These are phyloP conservation scores for Dorcoceras hygrometricum DNA, from an alignment of 257 asterid genomes.

Conservation along the genomic window DNA sequence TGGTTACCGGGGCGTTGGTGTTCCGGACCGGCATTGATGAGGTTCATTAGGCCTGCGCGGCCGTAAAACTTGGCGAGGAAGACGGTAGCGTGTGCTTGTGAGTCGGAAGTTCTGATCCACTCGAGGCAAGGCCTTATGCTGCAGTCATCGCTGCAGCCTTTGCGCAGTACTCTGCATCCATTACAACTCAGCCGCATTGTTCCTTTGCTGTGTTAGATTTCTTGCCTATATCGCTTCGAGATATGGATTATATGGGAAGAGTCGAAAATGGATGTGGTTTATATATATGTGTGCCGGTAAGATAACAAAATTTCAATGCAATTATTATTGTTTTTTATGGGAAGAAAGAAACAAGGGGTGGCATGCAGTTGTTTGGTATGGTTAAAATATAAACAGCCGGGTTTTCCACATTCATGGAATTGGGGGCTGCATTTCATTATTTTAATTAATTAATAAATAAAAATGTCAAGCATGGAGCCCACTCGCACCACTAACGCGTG, in stretches of 20 bases:
- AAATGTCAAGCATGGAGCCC: slow-evolving; percentile 3
- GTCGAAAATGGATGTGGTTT: neutral
- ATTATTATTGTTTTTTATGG: too few relatives aligned
- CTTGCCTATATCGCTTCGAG: too few relatives aligned
- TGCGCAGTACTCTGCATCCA: slow-evolving; percentile 81
- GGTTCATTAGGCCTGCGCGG: slow-evolving; percentile 84
- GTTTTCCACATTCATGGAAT: slow-evolving; percentile 64
- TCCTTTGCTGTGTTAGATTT: neutral
- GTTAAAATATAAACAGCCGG: slow-evolving; percentile 21
- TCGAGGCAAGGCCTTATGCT: slow-evolving; percentile 72
- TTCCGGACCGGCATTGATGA: slow-evolving; percentile 66
- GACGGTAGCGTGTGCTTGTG: slow-evolving; percentile 85
- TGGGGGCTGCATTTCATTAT: slow-evolving; percentile 39
- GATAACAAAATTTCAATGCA: too few relatives aligned
- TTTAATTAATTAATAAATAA: neutral
- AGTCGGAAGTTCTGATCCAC: slow-evolving; percentile 60
- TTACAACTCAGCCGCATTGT: slow-evolving; percentile 81
- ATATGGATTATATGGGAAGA: too few relatives aligned
- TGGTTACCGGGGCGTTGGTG: slow-evolving; percentile 70
- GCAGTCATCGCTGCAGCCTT: slow-evolving; percentile 77
- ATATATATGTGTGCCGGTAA: too few relatives aligned
- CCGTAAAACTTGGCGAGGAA: slow-evolving; percentile 88
- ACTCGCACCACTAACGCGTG: slow-evolving; percentile 32
- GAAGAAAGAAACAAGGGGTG: slow-evolving; percentile 30
- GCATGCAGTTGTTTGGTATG: slow-evolving; percentile 42